Evolutionary conservation across 176 grass and related monocot species (phyloP).

Genomic region (Miscanthus lutarioriparius): DNA sequence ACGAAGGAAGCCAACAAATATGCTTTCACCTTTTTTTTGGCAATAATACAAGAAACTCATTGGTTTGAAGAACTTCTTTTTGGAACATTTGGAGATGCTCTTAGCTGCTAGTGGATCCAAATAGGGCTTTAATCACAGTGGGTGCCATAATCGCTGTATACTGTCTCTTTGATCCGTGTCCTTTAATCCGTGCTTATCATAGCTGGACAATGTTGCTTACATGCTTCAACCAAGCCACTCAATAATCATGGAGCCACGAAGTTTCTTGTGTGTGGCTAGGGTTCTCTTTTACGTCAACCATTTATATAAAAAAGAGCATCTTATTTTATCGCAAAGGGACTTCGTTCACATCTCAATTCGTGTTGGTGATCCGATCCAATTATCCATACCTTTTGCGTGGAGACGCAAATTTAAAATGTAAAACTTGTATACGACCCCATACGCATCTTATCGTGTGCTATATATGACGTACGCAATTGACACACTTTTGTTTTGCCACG

Average conservation of each 20-base stretch:
- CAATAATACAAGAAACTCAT: too few species aligned
- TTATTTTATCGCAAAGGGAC: not conserved
- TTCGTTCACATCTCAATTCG: not conserved
- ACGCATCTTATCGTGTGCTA: not conserved
- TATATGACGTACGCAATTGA: not conserved
- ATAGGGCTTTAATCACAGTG: too few species aligned
- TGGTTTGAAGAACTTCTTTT: too few species aligned
- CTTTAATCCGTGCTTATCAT: not conserved
- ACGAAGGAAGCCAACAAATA: too few species aligned
- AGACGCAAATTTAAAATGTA: not conserved
- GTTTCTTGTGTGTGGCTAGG: not conserved
- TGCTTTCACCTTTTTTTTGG: too few species aligned
- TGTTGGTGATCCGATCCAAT: slow-evolving; percentile 40
- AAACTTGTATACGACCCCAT: slow-evolving; percentile 2
- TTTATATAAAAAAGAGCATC: not conserved
- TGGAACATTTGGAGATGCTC: too few species aligned
- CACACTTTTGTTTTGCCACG: not conserved
- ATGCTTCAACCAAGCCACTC: not conserved
- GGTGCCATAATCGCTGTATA: too few species aligned
- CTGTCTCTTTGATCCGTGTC: not conserved
- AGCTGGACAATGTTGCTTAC: not conserved
- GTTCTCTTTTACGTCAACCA: not conserved
- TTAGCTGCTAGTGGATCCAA: too few species aligned
- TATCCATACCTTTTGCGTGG: not conserved
- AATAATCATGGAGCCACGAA: not conserved